Base-by-base conservation (phyloP, 1,284 basidiomycete species). In the Rhizopogon hawkerae region DNA sequence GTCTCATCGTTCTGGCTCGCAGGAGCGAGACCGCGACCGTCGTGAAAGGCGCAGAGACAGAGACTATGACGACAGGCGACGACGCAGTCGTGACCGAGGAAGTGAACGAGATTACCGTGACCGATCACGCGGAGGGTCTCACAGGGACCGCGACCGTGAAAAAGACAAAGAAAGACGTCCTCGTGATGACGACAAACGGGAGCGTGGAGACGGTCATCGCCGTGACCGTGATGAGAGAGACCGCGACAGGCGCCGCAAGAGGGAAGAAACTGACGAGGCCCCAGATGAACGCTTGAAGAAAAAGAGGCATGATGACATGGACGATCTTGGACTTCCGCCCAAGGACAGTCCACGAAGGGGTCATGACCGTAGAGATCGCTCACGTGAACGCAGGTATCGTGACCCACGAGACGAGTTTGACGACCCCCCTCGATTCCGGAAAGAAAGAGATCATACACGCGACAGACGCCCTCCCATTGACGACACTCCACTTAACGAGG, bases 1-100 rank as follows among this genome's bases (percentile, higher is more conserved):
- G 52, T 89, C 85, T 38, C 83, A 86, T 58, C 74, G 79, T 53
- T 89, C 87, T 18, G 69, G 69, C 46, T 88, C 86, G 34, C 69
- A 69, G 37, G 75, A 77, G 23, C 71, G 74, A 55, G 82, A 83
- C 39, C 70, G 74, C 54, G 73, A 74, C 57, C 41, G 41, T 43
- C 41, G 41, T 29, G 41, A 76, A 21, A 71, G 71, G 47, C 73
- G 76, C 41, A 71, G 73, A 48, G 80, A 81, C n/a, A 70, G 67
- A 45, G 78, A 77, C 35, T 61, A 66, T 14, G 78, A 79, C 41
- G 77, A 81, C 34, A 72, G 64, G 55, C 74, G 73, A 35, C 76
- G 72, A 58, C 74, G 72, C 46, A 82, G 80, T 58, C 72, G 71
- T 45, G 77, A 78, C 54, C 69, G 70, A 38, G 71, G 71, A 49